Conservation (phyloP, 495 filamentous ascomycete species). For the Hypoxylon lienhwacheense region DNA sequence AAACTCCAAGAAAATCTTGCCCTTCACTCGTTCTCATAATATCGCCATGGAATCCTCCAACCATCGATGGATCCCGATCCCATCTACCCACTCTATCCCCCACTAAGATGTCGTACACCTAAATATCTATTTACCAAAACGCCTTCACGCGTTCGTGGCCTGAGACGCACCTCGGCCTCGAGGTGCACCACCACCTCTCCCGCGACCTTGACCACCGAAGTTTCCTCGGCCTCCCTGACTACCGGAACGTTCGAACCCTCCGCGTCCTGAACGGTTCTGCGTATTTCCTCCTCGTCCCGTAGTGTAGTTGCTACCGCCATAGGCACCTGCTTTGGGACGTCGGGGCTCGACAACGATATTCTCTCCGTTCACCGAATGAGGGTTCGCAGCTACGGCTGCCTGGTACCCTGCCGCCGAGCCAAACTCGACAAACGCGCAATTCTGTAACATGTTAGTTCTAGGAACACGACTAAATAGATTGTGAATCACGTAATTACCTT, state of each 20-base stretch:
- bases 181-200: conserved; percentile 56
- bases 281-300: conserved; percentile 62
- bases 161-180: conserved; percentile 51
- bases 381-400: conserved; percentile 80
- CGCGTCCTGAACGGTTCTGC: conserved; percentile 64
- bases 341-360: conserved; percentile 86
- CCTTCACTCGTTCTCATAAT: conserved; percentile 4
- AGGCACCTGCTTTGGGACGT: conserved; percentile 69
- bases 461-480: conserved; percentile 2
- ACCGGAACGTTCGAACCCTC: conserved; percentile 61
- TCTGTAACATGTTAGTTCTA: conserved; percentile 57
- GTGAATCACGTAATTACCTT: conserved; percentile 69
- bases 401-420: conserved; percentile 73
- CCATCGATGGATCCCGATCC: conserved; percentile 3
- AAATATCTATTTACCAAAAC: neutral
- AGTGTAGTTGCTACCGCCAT: conserved; percentile 64
- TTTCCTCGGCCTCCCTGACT: conserved; percentile 67
- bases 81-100: neutral
- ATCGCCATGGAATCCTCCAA: neutral
- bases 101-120: neutral
- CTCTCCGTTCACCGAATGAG: conserved; percentile 79
- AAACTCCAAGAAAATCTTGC: conserved; percentile 25
- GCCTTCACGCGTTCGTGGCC: conserved; percentile 44
- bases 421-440: conserved; percentile 96
- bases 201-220: conserved; percentile 63